phyloP scores from a whole-genome alignment of 139 green algal genomes.

The Closterium sp. region DNA sequence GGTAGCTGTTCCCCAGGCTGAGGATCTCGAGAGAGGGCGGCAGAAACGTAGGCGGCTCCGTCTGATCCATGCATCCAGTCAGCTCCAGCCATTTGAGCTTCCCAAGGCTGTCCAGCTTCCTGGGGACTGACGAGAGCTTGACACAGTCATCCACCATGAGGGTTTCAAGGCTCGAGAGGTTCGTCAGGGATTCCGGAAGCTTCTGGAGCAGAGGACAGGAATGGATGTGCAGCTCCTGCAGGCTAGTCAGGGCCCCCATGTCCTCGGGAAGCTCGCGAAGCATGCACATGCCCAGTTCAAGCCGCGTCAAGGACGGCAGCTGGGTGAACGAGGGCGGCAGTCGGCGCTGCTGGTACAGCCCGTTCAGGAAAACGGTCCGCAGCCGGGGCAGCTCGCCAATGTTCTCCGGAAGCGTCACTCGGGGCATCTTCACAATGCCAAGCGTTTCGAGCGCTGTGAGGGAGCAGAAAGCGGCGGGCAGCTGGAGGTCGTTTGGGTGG shows the following conservation, averaged over 20 bases:
- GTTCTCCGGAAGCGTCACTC: neutral
- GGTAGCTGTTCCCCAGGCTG: neutral
- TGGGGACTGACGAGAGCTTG: neutral
- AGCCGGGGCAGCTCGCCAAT: neutral
- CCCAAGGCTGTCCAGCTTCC: neutral
- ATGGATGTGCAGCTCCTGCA: neutral
- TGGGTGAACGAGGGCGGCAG: neutral
- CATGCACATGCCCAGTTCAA: neutral
- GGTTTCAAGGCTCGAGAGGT: neutral
- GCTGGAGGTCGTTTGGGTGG: neutral
- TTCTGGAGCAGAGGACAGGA: neutral
- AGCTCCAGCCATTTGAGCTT: neutral
- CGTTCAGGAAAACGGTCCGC: neutral
- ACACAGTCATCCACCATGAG: neutral
- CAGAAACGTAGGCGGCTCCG: neutral
- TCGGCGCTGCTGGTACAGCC: neutral
- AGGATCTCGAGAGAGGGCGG: neutral
- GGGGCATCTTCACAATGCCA: neutral
- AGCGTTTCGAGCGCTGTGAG: neutral
- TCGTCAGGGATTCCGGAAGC: neutral
- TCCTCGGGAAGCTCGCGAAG: neutral
- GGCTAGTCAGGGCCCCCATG: neutral
- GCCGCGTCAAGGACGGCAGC: neutral
- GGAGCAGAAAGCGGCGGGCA: neutral
- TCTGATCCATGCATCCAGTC: neutral